Conservation (phyloP, 108 stramenopile genomes). For the Pseudonitzschia pungens region DNA sequence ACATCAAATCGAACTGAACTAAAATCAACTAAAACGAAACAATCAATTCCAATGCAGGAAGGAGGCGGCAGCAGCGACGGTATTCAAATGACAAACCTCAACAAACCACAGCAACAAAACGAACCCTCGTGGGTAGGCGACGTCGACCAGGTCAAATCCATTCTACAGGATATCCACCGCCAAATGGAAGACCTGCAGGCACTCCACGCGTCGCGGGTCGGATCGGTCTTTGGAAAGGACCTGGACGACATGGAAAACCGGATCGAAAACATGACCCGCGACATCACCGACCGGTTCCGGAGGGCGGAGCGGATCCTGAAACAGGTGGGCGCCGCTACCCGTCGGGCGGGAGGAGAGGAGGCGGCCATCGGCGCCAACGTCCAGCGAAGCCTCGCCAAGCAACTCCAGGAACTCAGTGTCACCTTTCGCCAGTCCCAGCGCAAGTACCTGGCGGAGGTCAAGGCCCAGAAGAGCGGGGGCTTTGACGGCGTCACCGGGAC, state of each 20-base stretch:
- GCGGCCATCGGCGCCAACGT: constrained; percentile 86
- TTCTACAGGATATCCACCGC: constrained; percentile 71
- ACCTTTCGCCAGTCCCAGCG: constrained; percentile 94
- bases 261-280: constrained; percentile 84
- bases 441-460: constrained; percentile 91
- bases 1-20: too few relatives aligned
- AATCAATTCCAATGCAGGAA: constrained; percentile 40
- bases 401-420: constrained; percentile 88
- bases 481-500: constrained; percentile 22
- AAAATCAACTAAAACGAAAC: background rate
- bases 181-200: constrained; percentile 82
- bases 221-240: constrained; percentile 86
- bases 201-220: constrained; percentile 92
- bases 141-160: constrained; percentile 79
- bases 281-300: constrained; percentile 88
- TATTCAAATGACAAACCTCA: constrained; percentile 43
- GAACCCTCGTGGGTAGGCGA: constrained; percentile 79
- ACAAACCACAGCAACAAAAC: constrained; percentile 27
- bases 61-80: constrained; percentile 37
- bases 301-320: constrained; percentile 81
- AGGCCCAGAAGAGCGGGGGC: constrained; percentile 82
- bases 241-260: constrained; percentile 84
- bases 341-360: constrained; percentile 80
- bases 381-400: constrained; percentile 89
- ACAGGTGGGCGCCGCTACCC: constrained; percentile 79